These are phyloP conservation scores for Zelopaecilomyces penicillatus DNA, from an alignment of 2,329 filamentous ascomycete genomes.

Conservation along the genomic window DNA sequence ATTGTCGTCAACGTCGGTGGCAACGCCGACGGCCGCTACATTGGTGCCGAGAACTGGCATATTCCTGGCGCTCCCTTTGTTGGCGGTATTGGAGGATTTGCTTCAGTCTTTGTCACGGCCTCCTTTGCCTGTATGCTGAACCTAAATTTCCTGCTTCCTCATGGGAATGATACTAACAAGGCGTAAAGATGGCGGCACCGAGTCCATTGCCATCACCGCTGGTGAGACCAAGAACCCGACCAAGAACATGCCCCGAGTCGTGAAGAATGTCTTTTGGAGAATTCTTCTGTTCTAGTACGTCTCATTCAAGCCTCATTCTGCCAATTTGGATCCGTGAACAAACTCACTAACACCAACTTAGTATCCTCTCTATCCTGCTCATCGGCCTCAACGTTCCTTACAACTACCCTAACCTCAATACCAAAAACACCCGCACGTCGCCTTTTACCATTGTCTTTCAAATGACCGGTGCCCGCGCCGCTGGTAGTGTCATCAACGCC, in stretches of 20 bases:
- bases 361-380: conserved; percentile 29
- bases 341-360: conserved; percentile 8
- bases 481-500: conserved; percentile 50
- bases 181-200: conserved; percentile 39
- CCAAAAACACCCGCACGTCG: conserved; percentile 26
- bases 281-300: conserved; percentile 43
- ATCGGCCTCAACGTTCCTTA: conserved; percentile 54
- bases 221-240: conserved; percentile 57
- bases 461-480: conserved; percentile 42
- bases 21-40: conserved; percentile 44
- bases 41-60: conserved; percentile 51
- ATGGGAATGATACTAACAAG: background rate
- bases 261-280: conserved; percentile 59
- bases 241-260: conserved; percentile 51
- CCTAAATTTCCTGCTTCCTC: no score
- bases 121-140: conserved; percentile 45
- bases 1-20: conserved; percentile 46
- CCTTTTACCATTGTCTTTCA: conserved; percentile 51
- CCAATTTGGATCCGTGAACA: background rate
- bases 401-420: conserved; percentile 28
- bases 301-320: background rate
- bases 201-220: conserved; percentile 57
- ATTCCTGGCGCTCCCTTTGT: conserved; percentile 55
- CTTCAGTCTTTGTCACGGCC: conserved; percentile 46
- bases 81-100: conserved; percentile 56